phyloP scores from a whole-genome alignment of 2,329 filamentous ascomycete genomes.

The Aschersonia sp. region DNA sequence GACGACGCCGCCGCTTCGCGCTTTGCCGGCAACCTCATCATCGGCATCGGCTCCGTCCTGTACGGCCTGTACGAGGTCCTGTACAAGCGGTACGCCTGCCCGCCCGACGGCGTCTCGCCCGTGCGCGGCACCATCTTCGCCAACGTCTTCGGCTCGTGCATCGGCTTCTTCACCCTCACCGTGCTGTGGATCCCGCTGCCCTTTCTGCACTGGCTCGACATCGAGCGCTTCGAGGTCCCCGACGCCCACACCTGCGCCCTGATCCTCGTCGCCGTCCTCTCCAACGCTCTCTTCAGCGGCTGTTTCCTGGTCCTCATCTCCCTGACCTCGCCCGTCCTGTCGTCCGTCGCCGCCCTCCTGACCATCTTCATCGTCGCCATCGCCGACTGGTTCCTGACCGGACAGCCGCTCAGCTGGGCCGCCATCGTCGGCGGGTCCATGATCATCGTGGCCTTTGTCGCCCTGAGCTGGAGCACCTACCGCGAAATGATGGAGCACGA shows the following conservation, averaged over 20 bases:
- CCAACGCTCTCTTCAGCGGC: slow-evolving; percentile 86
- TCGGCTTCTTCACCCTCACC: slow-evolving; percentile 71
- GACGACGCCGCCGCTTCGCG: slow-evolving; percentile 39
- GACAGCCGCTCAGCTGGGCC: slow-evolving; percentile 57
- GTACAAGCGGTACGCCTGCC: slow-evolving; percentile 87
- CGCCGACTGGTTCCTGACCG: slow-evolving; percentile 76
- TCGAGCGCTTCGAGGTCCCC: slow-evolving; percentile 75
- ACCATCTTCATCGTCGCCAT: slow-evolving; percentile 96
- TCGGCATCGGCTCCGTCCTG: slow-evolving; percentile 77
- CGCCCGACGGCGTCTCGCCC: slow-evolving; percentile 73
- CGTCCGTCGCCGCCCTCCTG: slow-evolving; percentile 79
- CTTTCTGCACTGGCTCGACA: slow-evolving; percentile 60
- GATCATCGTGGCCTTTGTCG: slow-evolving; percentile 77
- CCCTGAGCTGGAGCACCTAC: slow-evolving; percentile 85
- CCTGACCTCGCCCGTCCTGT: slow-evolving; percentile 82
- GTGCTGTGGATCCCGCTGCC: slow-evolving; percentile 90
- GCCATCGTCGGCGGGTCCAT: slow-evolving; percentile 71
- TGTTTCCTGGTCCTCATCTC: slow-evolving; percentile 87
- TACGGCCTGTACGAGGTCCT: slow-evolving; percentile 96
- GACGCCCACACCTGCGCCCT: slow-evolving; percentile 65
- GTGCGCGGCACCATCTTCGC: slow-evolving; percentile 92
- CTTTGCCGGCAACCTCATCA: slow-evolving; percentile 77
- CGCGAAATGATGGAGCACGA: slow-evolving; percentile 81
- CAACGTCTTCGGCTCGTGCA: slow-evolving; percentile 78
- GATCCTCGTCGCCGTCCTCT: slow-evolving; percentile 63